These are phyloP conservation scores for Cryptococcus depauperatus DNA, from an alignment of 1,284 basidiomycete species.

Conservation along the genomic window DNA sequence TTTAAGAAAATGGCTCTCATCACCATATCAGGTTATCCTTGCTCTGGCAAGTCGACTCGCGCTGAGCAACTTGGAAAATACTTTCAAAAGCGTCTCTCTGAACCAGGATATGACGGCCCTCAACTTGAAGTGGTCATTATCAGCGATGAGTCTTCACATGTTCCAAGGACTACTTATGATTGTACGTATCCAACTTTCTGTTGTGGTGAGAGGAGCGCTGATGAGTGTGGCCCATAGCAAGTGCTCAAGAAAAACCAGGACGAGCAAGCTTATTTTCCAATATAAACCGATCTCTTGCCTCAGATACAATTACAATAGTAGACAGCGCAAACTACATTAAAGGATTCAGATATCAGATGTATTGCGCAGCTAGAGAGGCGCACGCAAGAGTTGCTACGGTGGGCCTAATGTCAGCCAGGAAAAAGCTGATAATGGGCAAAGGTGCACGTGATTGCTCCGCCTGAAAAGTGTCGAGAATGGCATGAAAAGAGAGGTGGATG, in stretches of 20 bases:
- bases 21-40: slow-evolving; percentile 84
- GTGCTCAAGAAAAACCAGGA: slow-evolving; percentile 77
- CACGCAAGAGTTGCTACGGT: slow-evolving; percentile 82
- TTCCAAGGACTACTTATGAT: slow-evolving; percentile 63
- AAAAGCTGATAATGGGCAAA: slow-evolving; percentile 12
- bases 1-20: slow-evolving; percentile 70
- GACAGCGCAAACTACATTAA: slow-evolving; percentile 96
- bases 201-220: slow-evolving; percentile 1
- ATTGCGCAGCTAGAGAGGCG: slow-evolving; percentile 85
- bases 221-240: slow-evolving; percentile 50
- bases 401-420: slow-evolving; percentile 37
- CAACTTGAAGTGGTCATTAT: slow-evolving; percentile 58
- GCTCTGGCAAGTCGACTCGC: slow-evolving; percentile 74
- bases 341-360: slow-evolving; percentile 92
- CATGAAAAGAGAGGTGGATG: slow-evolving; percentile 50
- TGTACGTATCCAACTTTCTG: slow-evolving; percentile 49
- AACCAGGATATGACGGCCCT: slow-evolving; percentile 52
- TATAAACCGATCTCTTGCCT: slow-evolving; percentile 64
- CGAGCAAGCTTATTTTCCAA: slow-evolving; percentile 79
- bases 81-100: slow-evolving; percentile 54
- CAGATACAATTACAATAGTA: slow-evolving; percentile 73
- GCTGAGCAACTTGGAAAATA: slow-evolving; percentile 58
- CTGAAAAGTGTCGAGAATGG: slow-evolving; percentile 70
- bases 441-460: slow-evolving; percentile 61
- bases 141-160: slow-evolving; percentile 66